Evolutionary conservation across 2,329 filamentous ascomycete species (phyloP).

Genomic region (Pestalotiopsis sp.): DNA sequence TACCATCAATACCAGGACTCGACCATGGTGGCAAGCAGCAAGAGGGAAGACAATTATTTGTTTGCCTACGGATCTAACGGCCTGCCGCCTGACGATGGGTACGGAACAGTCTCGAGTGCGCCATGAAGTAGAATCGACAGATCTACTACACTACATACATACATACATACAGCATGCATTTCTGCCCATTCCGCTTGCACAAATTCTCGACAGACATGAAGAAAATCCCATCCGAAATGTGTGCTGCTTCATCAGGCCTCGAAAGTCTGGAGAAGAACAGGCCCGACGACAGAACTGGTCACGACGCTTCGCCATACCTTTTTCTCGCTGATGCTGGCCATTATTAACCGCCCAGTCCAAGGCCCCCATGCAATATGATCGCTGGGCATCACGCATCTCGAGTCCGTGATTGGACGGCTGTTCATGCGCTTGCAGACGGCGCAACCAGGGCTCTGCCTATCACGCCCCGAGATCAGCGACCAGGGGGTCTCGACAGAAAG

Average conservation of each 20-base stretch:
- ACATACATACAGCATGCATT: too few species aligned
- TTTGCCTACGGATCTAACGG: not conserved
- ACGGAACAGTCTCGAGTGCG: too few species aligned
- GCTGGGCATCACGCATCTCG: slow-evolving; percentile 39
- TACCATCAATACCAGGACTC: not conserved
- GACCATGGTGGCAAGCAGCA: too few species aligned
- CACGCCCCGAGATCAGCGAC: slow-evolving; percentile 32
- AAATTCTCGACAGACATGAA: too few species aligned
- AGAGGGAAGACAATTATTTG: too few species aligned
- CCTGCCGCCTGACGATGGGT: too few species aligned
- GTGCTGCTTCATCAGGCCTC: too few species aligned
- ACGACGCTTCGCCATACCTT: not conserved
- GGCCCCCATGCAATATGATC: slow-evolving; percentile 40
- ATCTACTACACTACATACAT: too few species aligned
- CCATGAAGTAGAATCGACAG: too few species aligned
- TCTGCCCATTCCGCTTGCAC: too few species aligned
- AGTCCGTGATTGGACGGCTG: slow-evolving; percentile 40
- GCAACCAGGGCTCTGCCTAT: slow-evolving; percentile 32
- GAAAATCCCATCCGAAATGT: too few species aligned
- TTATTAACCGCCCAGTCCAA: slow-evolving; percentile 41
- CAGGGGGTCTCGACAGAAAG: slow-evolving; percentile 23
- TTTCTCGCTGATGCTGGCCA: slow-evolving; percentile 27
- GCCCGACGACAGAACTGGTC: not conserved
- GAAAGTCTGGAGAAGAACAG: not conserved
- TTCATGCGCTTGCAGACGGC: slow-evolving; percentile 25